Conservation (phyloP, 1,284 basidiomycete genomes). For the Pseudozyma tsukubaensis region DNA sequence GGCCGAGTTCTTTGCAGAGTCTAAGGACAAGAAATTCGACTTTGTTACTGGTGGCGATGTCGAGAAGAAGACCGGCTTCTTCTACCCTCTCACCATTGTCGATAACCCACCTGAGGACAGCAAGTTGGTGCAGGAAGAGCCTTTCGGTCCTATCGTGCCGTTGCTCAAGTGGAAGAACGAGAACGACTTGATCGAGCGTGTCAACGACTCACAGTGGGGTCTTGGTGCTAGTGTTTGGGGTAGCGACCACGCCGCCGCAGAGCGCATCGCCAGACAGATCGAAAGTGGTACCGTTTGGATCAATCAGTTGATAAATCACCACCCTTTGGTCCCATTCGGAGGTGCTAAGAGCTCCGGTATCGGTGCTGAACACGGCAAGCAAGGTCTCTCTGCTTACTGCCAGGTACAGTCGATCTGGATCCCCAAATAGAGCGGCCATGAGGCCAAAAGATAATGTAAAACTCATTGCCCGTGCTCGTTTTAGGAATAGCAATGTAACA, state of each 20-base stretch:
- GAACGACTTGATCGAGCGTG: conserved; percentile 38
- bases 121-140: conserved; percentile 47
- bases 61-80: conserved; percentile 43
- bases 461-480: too few species aligned
- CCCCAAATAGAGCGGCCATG: conserved; percentile 4
- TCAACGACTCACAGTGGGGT: conserved; percentile 46
- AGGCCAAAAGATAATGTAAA: neutral
- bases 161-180: conserved; percentile 53
- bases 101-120: conserved; percentile 50
- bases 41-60: conserved; percentile 34
- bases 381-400: conserved; percentile 24
- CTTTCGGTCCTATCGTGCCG: conserved; percentile 51
- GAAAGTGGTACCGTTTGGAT: conserved; percentile 42
- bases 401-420: conserved; percentile 25
- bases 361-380: conserved; percentile 28
- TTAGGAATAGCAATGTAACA: too few species aligned
- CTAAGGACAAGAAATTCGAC: conserved; percentile 37
- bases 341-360: conserved; percentile 43
- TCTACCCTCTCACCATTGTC: conserved; percentile 42
- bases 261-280: conserved; percentile 39
- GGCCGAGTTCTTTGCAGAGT: conserved; percentile 47
- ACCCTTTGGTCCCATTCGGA: conserved; percentile 40
- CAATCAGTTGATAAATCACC: conserved; percentile 10
- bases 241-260: conserved; percentile 17
- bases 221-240: conserved; percentile 45